phyloP scores from a whole-genome alignment of 2,329 filamentous ascomycete genomes.

The Colletotrichum tanaceti region DNA sequence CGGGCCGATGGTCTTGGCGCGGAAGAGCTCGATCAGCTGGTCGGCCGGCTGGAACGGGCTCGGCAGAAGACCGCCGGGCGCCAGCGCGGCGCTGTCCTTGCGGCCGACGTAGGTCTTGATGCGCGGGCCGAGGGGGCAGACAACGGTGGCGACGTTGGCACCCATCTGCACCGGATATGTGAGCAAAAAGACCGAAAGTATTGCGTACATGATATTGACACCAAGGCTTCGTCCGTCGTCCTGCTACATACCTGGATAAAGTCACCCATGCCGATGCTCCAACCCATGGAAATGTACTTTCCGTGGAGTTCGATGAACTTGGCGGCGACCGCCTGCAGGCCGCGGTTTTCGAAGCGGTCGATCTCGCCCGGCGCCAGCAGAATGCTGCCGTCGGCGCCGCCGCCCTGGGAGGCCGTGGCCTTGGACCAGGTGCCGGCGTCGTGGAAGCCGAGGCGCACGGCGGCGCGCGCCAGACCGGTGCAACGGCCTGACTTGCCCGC shows the following conservation, averaged over 20 bases:
- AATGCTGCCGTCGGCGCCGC: conserved; percentile 61
- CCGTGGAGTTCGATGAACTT: conserved; percentile 54
- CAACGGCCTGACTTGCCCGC: conserved; percentile 54
- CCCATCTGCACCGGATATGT: conserved; percentile 56
- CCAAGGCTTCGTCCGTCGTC: too few relatives aligned
- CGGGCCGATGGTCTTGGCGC: conserved; percentile 64
- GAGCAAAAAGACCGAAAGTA: not conserved
- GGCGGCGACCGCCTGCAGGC: conserved; percentile 57
- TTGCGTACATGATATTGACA: too few relatives aligned
- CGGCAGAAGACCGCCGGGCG: conserved; percentile 58
- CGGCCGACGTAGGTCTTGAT: conserved; percentile 65
- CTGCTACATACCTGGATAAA: conserved; percentile 52
- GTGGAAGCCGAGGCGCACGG: conserved; percentile 62
- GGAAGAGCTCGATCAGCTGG: conserved; percentile 61
- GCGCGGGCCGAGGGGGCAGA: conserved; percentile 59
- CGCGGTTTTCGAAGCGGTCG: conserved; percentile 56
- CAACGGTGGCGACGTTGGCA: conserved; percentile 61
- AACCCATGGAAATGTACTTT: conserved; percentile 50
- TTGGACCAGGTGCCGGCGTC: conserved; percentile 60
- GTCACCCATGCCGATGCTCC: conserved; percentile 63
- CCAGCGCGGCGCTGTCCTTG: conserved; percentile 54
- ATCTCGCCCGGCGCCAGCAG: conserved; percentile 54
- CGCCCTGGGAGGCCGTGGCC: conserved; percentile 46
- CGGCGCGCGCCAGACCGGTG: conserved; percentile 56
- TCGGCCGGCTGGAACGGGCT: conserved; percentile 55